Percentiles rank a stretch among this genome's conserved stretches.
phyloP scores from a whole-genome alignment of 169 alveolate species.

The Cryptosporidium felis region DNA sequence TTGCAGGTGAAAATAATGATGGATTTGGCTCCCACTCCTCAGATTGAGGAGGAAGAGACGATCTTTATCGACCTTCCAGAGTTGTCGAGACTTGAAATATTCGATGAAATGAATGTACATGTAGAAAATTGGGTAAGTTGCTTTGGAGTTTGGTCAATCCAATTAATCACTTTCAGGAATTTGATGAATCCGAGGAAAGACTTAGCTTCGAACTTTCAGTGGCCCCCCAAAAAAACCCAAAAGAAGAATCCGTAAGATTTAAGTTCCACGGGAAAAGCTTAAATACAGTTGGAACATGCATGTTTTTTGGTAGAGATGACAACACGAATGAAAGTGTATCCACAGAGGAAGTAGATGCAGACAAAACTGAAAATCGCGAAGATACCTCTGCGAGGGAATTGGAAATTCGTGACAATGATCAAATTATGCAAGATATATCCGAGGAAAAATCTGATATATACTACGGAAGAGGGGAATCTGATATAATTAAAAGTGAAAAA shows the following conservation, averaged over 20 bases:
- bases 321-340: neutral
- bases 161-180: neutral
- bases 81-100: conserved; percentile 45
- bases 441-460: no score
- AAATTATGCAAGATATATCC: no score
- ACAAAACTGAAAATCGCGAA: neutral
- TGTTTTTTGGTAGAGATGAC: conserved; percentile 11
- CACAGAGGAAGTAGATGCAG: neutral
- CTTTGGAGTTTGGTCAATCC: neutral
- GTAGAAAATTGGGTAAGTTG: conserved; percentile 38
- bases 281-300: conserved; percentile 53
- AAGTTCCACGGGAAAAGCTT: conserved; percentile 36
- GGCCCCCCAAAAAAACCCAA: neutral
- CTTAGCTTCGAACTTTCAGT: neutral
- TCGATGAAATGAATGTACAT: conserved; percentile 42
- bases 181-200: neutral
- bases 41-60: conserved; percentile 33
- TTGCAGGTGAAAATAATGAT: no score
- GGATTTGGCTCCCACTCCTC: no score
- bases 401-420: no score
- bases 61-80: conserved; percentile 65
- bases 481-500: neutral
- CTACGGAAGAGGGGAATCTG: neutral
- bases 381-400: no score
- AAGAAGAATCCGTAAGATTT: neutral